Conservation (phyloP, 2,329 filamentous ascomycete species). For the Exserohilum rostratum region DNA sequence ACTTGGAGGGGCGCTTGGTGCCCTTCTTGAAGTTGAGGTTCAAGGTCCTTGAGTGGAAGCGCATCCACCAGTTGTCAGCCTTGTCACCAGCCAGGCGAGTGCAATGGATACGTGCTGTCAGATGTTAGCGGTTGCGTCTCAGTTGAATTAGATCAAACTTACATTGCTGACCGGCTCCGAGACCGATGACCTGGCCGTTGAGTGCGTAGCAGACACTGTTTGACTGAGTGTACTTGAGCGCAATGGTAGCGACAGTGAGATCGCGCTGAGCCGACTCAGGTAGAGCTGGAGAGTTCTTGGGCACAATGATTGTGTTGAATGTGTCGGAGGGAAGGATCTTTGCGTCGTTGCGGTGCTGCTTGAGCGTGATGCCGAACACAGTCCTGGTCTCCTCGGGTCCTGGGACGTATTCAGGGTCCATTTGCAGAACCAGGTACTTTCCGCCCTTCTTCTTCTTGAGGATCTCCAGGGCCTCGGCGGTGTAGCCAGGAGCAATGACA, state of each 20-base stretch:
- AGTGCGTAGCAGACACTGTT: slow-evolving; percentile 98
- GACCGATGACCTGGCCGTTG: slow-evolving; percentile 90
- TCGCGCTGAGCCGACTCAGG: slow-evolving; percentile 85
- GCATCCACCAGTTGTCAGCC: slow-evolving; percentile 99
- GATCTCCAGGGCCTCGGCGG: slow-evolving; percentile 83
- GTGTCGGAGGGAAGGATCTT: slow-evolving; percentile 79
- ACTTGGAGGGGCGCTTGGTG: slow-evolving; percentile 95
- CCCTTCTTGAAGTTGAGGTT: slow-evolving; percentile 96
- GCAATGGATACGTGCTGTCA: slow-evolving; percentile 84
- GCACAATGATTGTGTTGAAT: slow-evolving; percentile 84
- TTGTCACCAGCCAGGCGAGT: slow-evolving; percentile 97
- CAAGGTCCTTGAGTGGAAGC: slow-evolving; percentile 90
- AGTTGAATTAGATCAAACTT: slow-evolving; percentile 15
- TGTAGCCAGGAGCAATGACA: slow-evolving; percentile 88
- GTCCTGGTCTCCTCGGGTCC: slow-evolving; percentile 76
- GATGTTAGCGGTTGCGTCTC: slow-evolving; percentile 3
- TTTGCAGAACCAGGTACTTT: slow-evolving; percentile 94
- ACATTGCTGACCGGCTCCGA: slow-evolving; percentile 93
- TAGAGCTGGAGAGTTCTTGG: slow-evolving; percentile 75
- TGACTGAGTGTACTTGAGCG: slow-evolving; percentile 95
- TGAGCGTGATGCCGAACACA: slow-evolving; percentile 86
- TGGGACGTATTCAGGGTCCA: slow-evolving; percentile 88
- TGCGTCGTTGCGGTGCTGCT: slow-evolving; percentile 92
- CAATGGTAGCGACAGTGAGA: slow-evolving; percentile 92
- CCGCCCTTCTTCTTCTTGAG: slow-evolving; percentile 98